A percentile compares a stretch with the other conserved stretches of the same genome.
Evolutionary conservation across 768 basidiomycete species (phyloP).

Genomic region (Pleurotus tuber-regium): DNA sequence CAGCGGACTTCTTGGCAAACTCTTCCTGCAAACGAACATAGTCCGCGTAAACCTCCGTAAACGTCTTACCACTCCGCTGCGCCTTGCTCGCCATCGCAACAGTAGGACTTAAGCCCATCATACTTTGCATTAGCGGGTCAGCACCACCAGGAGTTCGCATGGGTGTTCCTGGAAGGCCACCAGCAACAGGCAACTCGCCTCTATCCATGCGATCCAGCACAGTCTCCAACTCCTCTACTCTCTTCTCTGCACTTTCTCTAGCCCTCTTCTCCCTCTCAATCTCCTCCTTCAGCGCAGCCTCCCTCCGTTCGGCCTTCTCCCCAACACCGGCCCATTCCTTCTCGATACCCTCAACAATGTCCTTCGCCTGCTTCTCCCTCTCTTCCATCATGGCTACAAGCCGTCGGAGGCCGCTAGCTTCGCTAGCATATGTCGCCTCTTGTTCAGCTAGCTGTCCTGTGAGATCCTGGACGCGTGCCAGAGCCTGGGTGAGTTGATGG

Average conservation of each 20-base stretch:
- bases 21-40: constrained; percentile 86
- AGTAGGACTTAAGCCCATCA: constrained; percentile 80
- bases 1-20: constrained; percentile 69
- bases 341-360: constrained; percentile 80
- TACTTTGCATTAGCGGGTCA: constrained; percentile 49
- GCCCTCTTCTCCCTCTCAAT: constrained; percentile 67
- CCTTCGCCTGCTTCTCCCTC: constrained; percentile 81
- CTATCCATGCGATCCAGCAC: constrained; percentile 71
- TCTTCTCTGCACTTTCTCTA: constrained; percentile 70
- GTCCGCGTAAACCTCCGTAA: constrained; percentile 93
- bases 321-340: constrained; percentile 76
- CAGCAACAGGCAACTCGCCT: constrained; percentile 65
- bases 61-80: constrained; percentile 83
- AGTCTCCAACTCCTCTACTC: constrained; percentile 66
- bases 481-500: constrained; percentile 74
- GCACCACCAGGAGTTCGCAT: constrained; percentile 34
- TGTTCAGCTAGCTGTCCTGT: constrained; percentile 80
- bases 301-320: constrained; percentile 65
- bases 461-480: constrained; percentile 72
- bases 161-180: constrained; percentile 48
- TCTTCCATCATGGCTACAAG: constrained; percentile 85
- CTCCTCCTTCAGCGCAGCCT: constrained; percentile 65
- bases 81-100: constrained; percentile 81
- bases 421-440: constrained; percentile 77
- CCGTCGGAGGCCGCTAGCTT: constrained; percentile 70